Conservation (phyloP, 2,329 filamentous ascomycete genomes). For the Helicocarpus griseus region DNA sequence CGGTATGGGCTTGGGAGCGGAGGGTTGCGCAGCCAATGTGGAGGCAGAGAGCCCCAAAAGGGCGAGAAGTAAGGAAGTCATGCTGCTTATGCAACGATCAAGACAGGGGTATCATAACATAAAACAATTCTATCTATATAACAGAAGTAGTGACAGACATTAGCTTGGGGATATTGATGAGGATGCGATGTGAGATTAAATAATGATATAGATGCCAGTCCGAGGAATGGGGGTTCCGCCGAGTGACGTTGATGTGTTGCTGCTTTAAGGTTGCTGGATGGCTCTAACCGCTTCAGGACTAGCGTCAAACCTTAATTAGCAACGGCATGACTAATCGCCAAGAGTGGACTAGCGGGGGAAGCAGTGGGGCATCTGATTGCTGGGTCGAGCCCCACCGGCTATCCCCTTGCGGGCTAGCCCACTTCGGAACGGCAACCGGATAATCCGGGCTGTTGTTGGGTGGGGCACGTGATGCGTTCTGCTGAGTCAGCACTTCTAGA, state of each 20-base stretch:
- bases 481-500: constrained; percentile 1
- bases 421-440: neutral
- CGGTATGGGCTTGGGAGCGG: constrained; percentile 64
- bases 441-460: neutral
- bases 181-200: too few relatives aligned
- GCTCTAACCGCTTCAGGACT: neutral
- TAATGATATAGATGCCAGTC: neutral
- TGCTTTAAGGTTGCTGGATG: neutral
- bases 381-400: neutral
- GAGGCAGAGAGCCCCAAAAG: constrained; percentile 15
- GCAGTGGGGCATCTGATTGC: neutral
- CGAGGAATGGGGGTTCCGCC: neutral
- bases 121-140: neutral
- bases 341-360: neutral
- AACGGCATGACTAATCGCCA: neutral
- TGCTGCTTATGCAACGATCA: neutral
- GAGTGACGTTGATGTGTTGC: neutral
- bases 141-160: neutral
- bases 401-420: neutral
- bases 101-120: neutral
- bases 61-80: constrained; percentile 6
- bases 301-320: neutral
- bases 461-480: neutral
- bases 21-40: constrained; percentile 58
- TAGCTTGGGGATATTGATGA: too few relatives aligned